Base-by-base conservation (phyloP, 768 basidiomycete species). In the Calocybe gangraenosa region DNA sequence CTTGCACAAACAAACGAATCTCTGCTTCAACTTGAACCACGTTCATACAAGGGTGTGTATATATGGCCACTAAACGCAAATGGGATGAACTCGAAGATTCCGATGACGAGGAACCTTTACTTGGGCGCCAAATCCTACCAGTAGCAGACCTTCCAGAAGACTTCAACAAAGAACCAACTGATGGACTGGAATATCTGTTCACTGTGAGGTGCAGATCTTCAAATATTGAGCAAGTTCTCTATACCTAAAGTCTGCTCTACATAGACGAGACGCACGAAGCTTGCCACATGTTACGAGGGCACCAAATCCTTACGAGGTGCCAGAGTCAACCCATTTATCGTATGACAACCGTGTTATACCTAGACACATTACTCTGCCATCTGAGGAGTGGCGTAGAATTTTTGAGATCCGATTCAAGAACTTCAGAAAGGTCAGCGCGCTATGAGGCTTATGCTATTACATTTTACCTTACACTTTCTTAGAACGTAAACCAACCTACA, bases 101-200 rank as follows among this genome's bases (percentile, higher is more conserved):
- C 5, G 81, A 83, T 36, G 76, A 79, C 0, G 80, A 83, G 40
- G 69, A 75, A 13, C 61, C 72, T 7, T n/a, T n/a, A 28, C 73
- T 78, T 40, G 87, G 87, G 34, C 78, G 67, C 51, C 87, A 89
- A 63, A 84, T 78, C 19, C 71, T 92, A 2, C 89, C 89, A 14
- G 85, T 92, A n/a, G 88, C 89, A 15, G 74, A 81, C 55, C 73
- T 92, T 40, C 85, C 87, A n/a, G 58, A 66, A 15, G 71, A 84
- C 57, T 92, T 84, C 58, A 65, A 78, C 51, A 77, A 69, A 19
- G 74, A 73, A 39, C 87, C 89, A 0, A 61, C 64, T 55, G 83
- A 91, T 63, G 89, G 89, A 2, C 53, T 85, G 73, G 75, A 91
- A 55, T 91, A 92, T 60, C 70, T 92, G 34, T 90, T 91, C 63